Conservation (phyloP, 2,329 filamentous ascomycete genomes). For the Phyllosticta citriasiana region DNA sequence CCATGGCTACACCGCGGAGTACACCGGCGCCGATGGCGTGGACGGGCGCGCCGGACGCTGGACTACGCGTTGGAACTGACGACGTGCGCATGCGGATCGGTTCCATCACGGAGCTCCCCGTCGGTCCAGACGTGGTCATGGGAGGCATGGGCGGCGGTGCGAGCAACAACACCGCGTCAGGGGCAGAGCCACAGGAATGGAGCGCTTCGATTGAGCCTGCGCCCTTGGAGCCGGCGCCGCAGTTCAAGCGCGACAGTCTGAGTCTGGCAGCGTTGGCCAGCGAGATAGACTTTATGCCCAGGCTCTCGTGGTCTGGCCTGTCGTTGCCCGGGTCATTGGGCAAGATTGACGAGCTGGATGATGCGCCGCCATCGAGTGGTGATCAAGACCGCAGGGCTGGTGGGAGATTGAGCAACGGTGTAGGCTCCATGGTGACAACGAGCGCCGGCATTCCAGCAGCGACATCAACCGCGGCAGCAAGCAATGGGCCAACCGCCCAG, state of each 20-base stretch:
- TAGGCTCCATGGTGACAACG: not conserved
- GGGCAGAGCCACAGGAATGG: not conserved
- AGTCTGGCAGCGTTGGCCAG: not conserved
- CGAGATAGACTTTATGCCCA: not conserved
- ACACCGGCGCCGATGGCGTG: not conserved
- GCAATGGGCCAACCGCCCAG: too few relatives aligned
- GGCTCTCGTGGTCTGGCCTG: not conserved
- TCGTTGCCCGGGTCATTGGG: not conserved
- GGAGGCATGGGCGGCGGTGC: not conserved
- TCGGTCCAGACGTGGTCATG: not conserved
- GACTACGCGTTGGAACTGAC: not conserved
- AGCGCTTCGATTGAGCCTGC: not conserved
- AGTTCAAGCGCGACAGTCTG: not conserved
- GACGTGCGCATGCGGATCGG: not conserved
- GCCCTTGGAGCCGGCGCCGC: not conserved
- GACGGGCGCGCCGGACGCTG: not conserved
- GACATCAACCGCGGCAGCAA: too few relatives aligned
- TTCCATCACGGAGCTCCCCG: not conserved
- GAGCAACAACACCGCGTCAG: not conserved
- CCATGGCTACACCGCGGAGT: not conserved
- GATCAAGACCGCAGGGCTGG: not conserved
- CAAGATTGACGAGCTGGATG: not conserved
- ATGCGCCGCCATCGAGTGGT: not conserved
- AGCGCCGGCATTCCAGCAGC: not conserved
- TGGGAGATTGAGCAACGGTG: not conserved